Base-by-base conservation (phyloP, 2,329 filamentous ascomycete species). In the Canariomyces notabilis region DNA sequence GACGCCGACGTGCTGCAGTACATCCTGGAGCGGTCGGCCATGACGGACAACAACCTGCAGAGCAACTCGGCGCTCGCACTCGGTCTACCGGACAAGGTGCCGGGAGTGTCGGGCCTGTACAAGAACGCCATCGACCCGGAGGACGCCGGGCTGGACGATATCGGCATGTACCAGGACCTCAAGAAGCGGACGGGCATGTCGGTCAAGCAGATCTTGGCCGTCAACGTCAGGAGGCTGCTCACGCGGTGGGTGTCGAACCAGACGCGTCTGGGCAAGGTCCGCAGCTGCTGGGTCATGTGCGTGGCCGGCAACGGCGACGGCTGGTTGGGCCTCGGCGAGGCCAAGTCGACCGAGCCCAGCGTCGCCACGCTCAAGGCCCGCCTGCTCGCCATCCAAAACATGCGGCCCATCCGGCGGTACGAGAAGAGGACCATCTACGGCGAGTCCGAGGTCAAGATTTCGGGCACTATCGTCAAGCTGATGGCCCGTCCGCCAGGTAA, bases 221-320 rank as follows among this genome's bases (percentile, higher is more conserved):
- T 95, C 49, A 73, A 78, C 48, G 70, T 79, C 54, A 95, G 94
- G 75, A 74, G 77, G 38, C 70, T 98, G 37, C 85, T 95, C 37
- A 62, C 63, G 4, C 87, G 91, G 61, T 68, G 69, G 33, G 93
- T 98, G 49, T 74, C 80, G 55, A 97, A 98, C 70, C 91, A 97
- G 76, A 97, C 93, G 18, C 87, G 91, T 72, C 81, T 98, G 68
- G 93, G 93, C 64, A 98, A 97, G 76, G 84, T 98, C 49, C 76
- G 77, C 57, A 87, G 84, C 65, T 60, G 76, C 33, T 94, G 91
- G 60, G 75, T 81, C 58, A 70, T 97, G 51, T 82, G 82, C 33
- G 82, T 96, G 57, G 90, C 89, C 5, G 93, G 93, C 42, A 95
- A 97, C 67, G 78, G 81, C 48, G 79, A 93, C 56, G 93, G 93